Evolutionary conservation across 306 rosid genomes (phyloP).

Genomic region (Phaseolus lunatus): DNA sequence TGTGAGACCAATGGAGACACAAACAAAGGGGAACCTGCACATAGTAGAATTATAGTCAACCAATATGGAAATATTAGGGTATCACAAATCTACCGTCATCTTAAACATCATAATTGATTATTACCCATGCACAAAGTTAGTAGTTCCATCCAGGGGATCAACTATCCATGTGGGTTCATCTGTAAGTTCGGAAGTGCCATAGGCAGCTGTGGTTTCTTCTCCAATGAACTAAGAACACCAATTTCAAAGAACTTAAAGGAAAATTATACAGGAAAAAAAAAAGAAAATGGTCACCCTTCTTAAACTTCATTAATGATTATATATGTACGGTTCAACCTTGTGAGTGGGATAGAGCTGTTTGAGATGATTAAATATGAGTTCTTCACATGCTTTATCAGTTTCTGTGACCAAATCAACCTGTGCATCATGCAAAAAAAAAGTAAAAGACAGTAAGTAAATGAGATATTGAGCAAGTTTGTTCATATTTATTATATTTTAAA

Average conservation of each 20-base stretch:
- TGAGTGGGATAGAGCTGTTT: slow-evolving; percentile 82
- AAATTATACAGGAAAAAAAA: background rate
- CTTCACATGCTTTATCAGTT: slow-evolving; percentile 98
- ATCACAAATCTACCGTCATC: slow-evolving; percentile 23
- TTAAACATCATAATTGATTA: slow-evolving; percentile 43
- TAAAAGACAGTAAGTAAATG: slow-evolving; percentile 17
- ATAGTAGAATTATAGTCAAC: slow-evolving; percentile 22
- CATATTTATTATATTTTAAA: no score
- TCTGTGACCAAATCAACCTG: slow-evolving; percentile 99
- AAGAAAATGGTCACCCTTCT: background rate
- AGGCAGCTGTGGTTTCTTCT: slow-evolving; percentile 95
- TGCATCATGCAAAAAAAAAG: slow-evolving; percentile 47
- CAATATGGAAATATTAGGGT: slow-evolving; percentile 28
- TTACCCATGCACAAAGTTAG: slow-evolving; percentile 97
- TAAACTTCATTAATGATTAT: slow-evolving; percentile 24
- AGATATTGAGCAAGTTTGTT: background rate
- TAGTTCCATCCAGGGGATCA: slow-evolving; percentile 99
- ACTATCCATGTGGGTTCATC: slow-evolving; percentile 98
- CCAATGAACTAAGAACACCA: slow-evolving; percentile 78
- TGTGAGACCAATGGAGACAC: slow-evolving; percentile 97
- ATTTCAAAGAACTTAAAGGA: slow-evolving; percentile 35
- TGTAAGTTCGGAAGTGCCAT: slow-evolving; percentile 82
- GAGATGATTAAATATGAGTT: slow-evolving; percentile 83
- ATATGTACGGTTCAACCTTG: slow-evolving; percentile 57
- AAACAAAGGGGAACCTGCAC: slow-evolving; percentile 89